phyloP scores from a whole-genome alignment of 148 eudicot species.

The Drosera capensis region DNA sequence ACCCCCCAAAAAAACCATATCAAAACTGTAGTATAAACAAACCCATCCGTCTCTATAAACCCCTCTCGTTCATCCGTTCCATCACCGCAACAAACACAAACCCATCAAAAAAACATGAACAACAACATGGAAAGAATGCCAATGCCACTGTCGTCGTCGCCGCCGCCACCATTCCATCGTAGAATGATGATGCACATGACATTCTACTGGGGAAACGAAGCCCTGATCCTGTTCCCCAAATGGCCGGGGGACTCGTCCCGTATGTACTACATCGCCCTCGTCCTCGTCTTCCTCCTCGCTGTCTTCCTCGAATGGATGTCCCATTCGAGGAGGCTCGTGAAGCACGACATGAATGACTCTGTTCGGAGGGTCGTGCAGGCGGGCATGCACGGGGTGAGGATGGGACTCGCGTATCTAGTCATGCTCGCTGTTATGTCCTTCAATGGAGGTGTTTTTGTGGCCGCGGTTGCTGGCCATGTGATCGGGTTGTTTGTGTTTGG shows the following conservation, averaged over 20 bases:
- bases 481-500: conserved; percentile 33
- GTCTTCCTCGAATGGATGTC: conserved; percentile 51
- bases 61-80: too few relatives aligned
- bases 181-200: conserved; percentile 82
- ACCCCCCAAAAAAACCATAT: too few relatives aligned
- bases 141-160: too few relatives aligned
- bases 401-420: conserved; percentile 37
- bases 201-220: conserved; percentile 63
- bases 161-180: too few relatives aligned
- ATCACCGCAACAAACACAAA: too few relatives aligned
- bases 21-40: too few relatives aligned
- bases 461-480: conserved; percentile 24
- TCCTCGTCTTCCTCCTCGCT: conserved; percentile 35
- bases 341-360: conserved; percentile 7
- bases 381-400: conserved; percentile 23
- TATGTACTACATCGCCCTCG: conserved; percentile 34
- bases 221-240: conserved; percentile 44
- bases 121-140: too few relatives aligned
- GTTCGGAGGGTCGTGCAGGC: conserved; percentile 21
- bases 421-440: conserved; percentile 48
- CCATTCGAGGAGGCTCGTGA: conserved; percentile 14
- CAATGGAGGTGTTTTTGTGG: conserved; percentile 33
- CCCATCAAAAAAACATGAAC: too few relatives aligned
- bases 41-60: too few relatives aligned
- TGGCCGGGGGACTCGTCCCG: conserved; percentile 49